Percentiles rank a stretch among this genome's conserved stretches.
These are phyloP conservation scores for Rhizopogon rudus DNA, from an alignment of 768 basidiomycete species.

Conservation along the genomic window DNA sequence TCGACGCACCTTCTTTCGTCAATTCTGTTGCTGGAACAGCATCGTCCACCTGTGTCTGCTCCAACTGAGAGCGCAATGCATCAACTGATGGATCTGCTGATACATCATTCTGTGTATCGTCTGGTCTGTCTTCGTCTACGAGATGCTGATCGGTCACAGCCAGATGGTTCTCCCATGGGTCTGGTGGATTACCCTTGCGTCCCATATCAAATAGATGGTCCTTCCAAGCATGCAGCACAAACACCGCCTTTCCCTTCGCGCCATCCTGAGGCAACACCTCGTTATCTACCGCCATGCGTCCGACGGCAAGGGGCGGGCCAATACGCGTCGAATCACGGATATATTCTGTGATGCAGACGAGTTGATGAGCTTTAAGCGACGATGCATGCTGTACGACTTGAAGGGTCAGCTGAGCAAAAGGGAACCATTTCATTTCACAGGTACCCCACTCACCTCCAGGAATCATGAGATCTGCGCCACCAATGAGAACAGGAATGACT, in stretches of 20 bases:
- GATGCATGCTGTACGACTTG: conserved; percentile 55
- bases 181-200: background rate
- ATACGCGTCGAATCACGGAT: conserved; percentile 25
- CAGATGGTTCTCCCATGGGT: conserved; percentile 21
- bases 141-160: conserved; percentile 16
- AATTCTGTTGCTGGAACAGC: background rate
- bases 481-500: conserved; percentile 66
- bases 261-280: conserved; percentile 39
- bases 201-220: conserved; percentile 30
- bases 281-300: conserved; percentile 58
- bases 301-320: conserved; percentile 65
- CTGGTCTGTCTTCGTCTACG: conserved; percentile 2
- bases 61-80: background rate
- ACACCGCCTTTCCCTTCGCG: conserved; percentile 75
- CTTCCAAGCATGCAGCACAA: conserved; percentile 70
- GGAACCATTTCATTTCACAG: background rate
- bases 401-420: conserved; percentile 23
- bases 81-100: background rate
- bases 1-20: background rate
- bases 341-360: conserved; percentile 61
- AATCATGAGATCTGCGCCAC: conserved; percentile 87
- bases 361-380: conserved; percentile 37
- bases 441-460: conserved; percentile 62
- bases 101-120: background rate
- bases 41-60: conserved; percentile 36